Conservation (phyloP, 495 filamentous ascomycete genomes). For the Hypoxylon intermedium region DNA sequence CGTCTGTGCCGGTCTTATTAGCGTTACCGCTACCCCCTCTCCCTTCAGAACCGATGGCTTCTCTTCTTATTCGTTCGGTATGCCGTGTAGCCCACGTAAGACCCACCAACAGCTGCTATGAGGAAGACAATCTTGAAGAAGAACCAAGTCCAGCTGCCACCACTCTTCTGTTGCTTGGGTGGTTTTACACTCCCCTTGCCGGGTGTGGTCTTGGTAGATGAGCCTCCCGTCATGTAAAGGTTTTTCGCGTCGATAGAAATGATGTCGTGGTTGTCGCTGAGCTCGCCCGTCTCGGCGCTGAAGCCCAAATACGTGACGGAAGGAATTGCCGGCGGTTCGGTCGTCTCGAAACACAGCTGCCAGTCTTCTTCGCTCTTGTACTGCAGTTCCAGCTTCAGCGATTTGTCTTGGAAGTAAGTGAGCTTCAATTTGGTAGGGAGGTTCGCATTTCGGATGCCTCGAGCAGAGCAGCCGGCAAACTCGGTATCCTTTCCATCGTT, state of each 20-base stretch:
- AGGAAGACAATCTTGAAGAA: conserved; percentile 85
- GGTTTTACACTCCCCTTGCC: conserved; percentile 49
- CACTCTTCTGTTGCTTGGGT: conserved; percentile 45
- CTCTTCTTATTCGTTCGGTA: conserved; percentile 74
- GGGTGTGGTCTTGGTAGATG: conserved; percentile 51
- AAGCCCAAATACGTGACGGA: conserved; percentile 94
- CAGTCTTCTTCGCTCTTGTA: conserved; percentile 90
- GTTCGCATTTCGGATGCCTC: conserved; percentile 80
- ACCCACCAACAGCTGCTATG: conserved; percentile 69
- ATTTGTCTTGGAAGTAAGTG: conserved; percentile 97
- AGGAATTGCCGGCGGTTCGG: conserved; percentile 78
- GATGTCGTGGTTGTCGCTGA: conserved; percentile 98
- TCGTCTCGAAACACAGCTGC: conserved; percentile 86
- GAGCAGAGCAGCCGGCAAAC: conserved; percentile 90
- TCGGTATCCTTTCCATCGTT: conserved; percentile 96
- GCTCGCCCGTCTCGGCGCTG: conserved; percentile 92
- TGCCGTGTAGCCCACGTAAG: conserved; percentile 82
- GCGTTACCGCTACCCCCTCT: conserved; percentile 7
- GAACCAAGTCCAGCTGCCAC: conserved; percentile 90
- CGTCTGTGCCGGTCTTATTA: conserved; percentile 12
- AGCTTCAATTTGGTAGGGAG: conserved; percentile 84
- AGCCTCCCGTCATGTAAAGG: conserved; percentile 70
- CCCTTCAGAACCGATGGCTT: conserved; percentile 76
- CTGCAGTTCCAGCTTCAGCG: conserved; percentile 86
- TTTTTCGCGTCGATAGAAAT: conserved; percentile 87